These are phyloP conservation scores for Cryphonectria nitschkei DNA, from an alignment of 2,329 filamentous ascomycete genomes.

Conservation along the genomic window DNA sequence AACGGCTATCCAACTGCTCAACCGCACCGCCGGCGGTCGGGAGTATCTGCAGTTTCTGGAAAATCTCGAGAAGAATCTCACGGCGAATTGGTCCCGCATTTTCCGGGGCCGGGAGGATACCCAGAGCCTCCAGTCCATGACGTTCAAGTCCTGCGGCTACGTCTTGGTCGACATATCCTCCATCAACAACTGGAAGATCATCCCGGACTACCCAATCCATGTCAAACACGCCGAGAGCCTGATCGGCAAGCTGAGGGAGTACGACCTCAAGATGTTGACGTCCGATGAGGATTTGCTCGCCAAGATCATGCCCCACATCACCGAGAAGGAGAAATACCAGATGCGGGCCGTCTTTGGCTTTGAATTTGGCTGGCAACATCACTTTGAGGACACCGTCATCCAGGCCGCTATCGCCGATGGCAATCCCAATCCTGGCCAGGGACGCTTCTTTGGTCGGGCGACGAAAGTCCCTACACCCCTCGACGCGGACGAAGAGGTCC, in stretches of 20 bases:
- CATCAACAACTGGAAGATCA: slow-evolving; percentile 43
- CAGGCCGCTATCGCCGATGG: slow-evolving; percentile 43
- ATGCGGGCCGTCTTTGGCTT: slow-evolving; percentile 41
- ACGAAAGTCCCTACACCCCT: slow-evolving; percentile 30
- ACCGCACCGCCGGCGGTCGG: neutral
- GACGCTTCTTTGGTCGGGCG: slow-evolving; percentile 44
- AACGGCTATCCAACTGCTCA: slow-evolving; percentile 23
- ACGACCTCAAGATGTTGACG: slow-evolving; percentile 40
- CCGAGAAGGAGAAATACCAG: slow-evolving; percentile 35
- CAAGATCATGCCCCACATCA: slow-evolving; percentile 39
- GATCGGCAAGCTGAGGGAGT: slow-evolving; percentile 21
- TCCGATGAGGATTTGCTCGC: slow-evolving; percentile 43
- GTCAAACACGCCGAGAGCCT: slow-evolving; percentile 27
- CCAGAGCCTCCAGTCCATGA: slow-evolving; percentile 44
- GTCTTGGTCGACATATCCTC: slow-evolving; percentile 45
- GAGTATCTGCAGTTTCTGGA: slow-evolving; percentile 2
- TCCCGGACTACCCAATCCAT: slow-evolving; percentile 33
- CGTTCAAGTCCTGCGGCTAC: slow-evolving; percentile 66
- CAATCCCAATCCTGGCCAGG: slow-evolving; percentile 40
- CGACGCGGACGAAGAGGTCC: neutral
- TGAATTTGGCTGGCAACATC: slow-evolving; percentile 41
- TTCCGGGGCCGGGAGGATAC: slow-evolving; percentile 35
- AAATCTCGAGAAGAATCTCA: slow-evolving; percentile 24
- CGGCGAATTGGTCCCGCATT: slow-evolving; percentile 31
- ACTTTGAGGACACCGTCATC: slow-evolving; percentile 40